A percentile compares a stretch with the other conserved stretches of the same genome.
Evolutionary conservation across 2,329 filamentous ascomycete species (phyloP).

Genomic region (Ophiostoma sp.): DNA sequence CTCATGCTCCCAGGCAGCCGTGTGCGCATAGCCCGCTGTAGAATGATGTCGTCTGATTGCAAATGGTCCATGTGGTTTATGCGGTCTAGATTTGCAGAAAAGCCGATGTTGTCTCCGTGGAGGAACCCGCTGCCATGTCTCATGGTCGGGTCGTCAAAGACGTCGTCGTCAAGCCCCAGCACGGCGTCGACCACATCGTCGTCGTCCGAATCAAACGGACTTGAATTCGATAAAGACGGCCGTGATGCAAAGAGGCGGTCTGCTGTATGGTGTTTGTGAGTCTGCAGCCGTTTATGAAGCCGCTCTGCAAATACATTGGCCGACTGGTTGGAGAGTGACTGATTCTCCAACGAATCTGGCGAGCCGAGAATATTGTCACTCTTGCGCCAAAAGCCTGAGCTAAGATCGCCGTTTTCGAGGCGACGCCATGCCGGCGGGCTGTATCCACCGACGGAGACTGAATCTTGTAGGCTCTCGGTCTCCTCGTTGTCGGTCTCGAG

Average conservation of each 20-base stretch:
- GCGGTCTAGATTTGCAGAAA: background rate
- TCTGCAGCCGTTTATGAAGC: slow-evolving; percentile 16
- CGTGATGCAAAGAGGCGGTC: slow-evolving; percentile 25
- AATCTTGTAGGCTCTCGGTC: slow-evolving; percentile 42
- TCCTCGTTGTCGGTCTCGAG: slow-evolving; percentile 38
- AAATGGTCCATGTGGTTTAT: background rate
- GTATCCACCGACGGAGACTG: slow-evolving; percentile 50
- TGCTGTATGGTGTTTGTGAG: background rate
- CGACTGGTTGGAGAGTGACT: background rate
- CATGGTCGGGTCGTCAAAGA: slow-evolving; percentile 14
- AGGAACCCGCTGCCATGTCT: background rate
- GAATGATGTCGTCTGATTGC: slow-evolving; percentile 35
- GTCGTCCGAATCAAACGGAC: slow-evolving; percentile 36
- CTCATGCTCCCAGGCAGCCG: slow-evolving; percentile 53
- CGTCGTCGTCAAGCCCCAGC: slow-evolving; percentile 23
- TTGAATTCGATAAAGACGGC: slow-evolving; percentile 29
- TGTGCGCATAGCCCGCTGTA: slow-evolving; percentile 51
- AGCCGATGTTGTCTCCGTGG: slow-evolving; percentile 21
- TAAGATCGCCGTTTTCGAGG: slow-evolving; percentile 54
- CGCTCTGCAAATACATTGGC: slow-evolving; percentile 3
- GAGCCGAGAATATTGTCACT: slow-evolving; percentile 51
- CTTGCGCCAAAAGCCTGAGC: slow-evolving; percentile 56
- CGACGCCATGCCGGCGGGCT: slow-evolving; percentile 58
- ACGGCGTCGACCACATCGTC: slow-evolving; percentile 33
- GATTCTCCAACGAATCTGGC: slow-evolving; percentile 20